Evolutionary conservation across 2,329 filamentous ascomycete genomes (phyloP), one percentile per base, ranked within the genome.

Genomic region (Fusarium piperis): DNA sequence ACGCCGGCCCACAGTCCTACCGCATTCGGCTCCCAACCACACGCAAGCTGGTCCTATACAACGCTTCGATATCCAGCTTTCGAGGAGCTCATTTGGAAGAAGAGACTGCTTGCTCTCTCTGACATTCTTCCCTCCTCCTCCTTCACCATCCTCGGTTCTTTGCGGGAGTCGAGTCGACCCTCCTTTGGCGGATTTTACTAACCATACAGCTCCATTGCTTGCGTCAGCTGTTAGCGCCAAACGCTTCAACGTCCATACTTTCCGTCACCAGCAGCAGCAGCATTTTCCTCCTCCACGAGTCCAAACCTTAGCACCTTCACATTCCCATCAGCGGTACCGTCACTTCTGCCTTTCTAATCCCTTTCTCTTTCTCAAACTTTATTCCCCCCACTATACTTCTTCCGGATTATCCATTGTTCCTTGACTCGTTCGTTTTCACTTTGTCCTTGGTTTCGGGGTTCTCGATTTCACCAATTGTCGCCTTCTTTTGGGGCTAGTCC

Each of bases 21-120:
- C 67, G 67, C 65, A 67, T 77, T 77, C 74, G 64, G 75, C 44
- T 65, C 75, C 76, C 76, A 78, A 78, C 76, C 76, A 77, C 77
- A 73, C 75, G 68, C 71, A 76, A 77, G 72, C 73, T 64, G 65
- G 67, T 63, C 59, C 71, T 75, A 73, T 74, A 76, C 72, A 76
- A 70, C 73, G 61, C 67, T 67, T 74, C 56, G 62, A 68, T 71
- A 74, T 74, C 72, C 72, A 62, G 60, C 73, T n/a, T 72, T 68
- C 58, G 66, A 68, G 63, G 55, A 63, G 57, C 57, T 63, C 63
- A 59, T 61, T 62, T 76, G 62, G 55, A 58, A 66, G 51, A 53
- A 65, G 68, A 67, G 68, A 62, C 36, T 60, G 41, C 33, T 59
- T 46, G 23, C 36, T 63, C 20, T 57, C 72, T 63, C 65, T 64